A percentile compares a stretch with the other conserved stretches of the same genome.
Conservation (phyloP, 2,329 filamentous ascomycete genomes). For the Stemphylium lycopersici region DNA sequence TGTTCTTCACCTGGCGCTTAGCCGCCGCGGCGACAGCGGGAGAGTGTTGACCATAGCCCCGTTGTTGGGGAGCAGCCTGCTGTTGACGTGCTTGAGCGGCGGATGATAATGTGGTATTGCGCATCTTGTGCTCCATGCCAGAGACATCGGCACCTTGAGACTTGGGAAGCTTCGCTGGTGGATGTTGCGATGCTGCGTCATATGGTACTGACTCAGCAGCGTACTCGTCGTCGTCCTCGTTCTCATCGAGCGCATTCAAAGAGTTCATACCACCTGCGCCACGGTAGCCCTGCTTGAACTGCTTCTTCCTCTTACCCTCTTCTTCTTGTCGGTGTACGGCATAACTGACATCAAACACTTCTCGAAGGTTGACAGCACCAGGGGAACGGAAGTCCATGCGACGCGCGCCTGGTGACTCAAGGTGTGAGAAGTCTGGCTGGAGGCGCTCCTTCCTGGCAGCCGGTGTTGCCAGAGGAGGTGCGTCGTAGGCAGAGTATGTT, state of each 20-base stretch:
- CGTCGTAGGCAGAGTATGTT: slow-evolving; percentile 70
- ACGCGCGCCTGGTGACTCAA: slow-evolving; percentile 68
- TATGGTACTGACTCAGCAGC: slow-evolving; percentile 66
- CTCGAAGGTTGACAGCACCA: slow-evolving; percentile 90
- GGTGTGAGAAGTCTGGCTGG: slow-evolving; percentile 58
- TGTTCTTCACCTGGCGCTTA: slow-evolving; percentile 77
- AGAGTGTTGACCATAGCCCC: slow-evolving; percentile 89
- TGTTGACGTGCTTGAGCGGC: slow-evolving; percentile 66
- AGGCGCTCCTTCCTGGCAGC: slow-evolving; percentile 64
- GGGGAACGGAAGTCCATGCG: slow-evolving; percentile 94
- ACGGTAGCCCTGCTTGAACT: slow-evolving; percentile 74
- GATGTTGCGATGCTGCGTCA: slow-evolving; percentile 54
- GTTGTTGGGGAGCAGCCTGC: slow-evolving; percentile 48
- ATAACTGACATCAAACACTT: slow-evolving; percentile 98
- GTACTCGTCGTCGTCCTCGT: slow-evolving; percentile 70
- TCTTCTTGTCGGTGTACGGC: slow-evolving; percentile 97
- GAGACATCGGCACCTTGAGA: slow-evolving; percentile 67
- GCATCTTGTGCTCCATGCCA: slow-evolving; percentile 85
- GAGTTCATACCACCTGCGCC: slow-evolving; percentile 68
- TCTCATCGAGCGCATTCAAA: slow-evolving; percentile 69
- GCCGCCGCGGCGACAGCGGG: slow-evolving; percentile 83
- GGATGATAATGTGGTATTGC: slow-evolving; percentile 76
- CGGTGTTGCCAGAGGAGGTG: slow-evolving; percentile 74
- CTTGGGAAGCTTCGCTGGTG: slow-evolving; percentile 71
- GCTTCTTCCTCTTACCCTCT: slow-evolving; percentile 88